Base-by-base conservation (phyloP, 176 grass and related monocot species). In the Urochloa ruziziensis region DNA sequence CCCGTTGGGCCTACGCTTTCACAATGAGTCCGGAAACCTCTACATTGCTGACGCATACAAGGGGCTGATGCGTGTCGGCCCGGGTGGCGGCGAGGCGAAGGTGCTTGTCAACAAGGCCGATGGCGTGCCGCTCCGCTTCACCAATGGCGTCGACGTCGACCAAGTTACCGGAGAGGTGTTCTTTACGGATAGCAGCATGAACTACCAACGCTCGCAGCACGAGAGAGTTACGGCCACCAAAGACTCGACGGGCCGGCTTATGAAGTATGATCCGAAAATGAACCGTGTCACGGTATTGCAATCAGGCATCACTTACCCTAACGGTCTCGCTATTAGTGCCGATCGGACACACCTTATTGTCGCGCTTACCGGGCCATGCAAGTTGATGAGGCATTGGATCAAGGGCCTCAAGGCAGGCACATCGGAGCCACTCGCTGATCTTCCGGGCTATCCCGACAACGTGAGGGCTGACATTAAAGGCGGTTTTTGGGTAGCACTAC, bases 321-420 rank as follows among this genome's bases (percentile, higher is more conserved):
- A 85, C 3, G 83, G 83, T 8, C 1, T 85, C 48, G 43, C 65
- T 18, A 29, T 78, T 1, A 85, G 83, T n/a, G 35, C 60, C 5
- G 83, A 85, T 29, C 17, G 72, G 5, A 78, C 59, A 5, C 83
- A 85, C 72, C 72, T 85, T 14, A 29, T 83, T 4, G 36, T 83
- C 12, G 56, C 68, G 3, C 33, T 75, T 7, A 75, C 73, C 0
- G 29, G 49, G 0, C 32, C 49, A 0, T 75, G 73, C 33, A 34
- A 83, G 84, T 27, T 83, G 34, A 2, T 83, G 5, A 87, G 37
- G 62, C 62, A 91, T 39, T 91, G 89, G 89, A 49, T 88, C 6
- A 46, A 62, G 24, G 85, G 81, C 0, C 80, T 74, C 1, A 78
- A 28, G 10, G 47, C 35, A 0, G 85, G 89, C 6, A 67, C 21